Base-by-base conservation (phyloP, 306 rosid species). In the Acacia acuminata region DNA sequence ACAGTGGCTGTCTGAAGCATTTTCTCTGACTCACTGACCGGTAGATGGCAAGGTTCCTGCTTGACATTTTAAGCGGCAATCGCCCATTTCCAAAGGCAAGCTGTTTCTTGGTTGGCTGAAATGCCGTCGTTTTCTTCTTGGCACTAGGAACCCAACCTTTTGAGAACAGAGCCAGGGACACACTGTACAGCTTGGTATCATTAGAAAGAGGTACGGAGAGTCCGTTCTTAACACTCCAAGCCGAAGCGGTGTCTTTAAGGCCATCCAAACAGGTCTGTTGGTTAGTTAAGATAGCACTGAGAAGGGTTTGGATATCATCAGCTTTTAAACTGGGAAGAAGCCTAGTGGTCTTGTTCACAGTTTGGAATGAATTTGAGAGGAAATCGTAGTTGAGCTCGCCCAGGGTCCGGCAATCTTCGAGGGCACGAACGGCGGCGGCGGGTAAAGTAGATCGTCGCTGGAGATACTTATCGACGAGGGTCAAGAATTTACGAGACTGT, bases 201-300 rank as follows among this genome's bases (percentile, higher is more conserved):
- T 87, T 82, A 20, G 90, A 84, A n/a, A 94, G 91, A 0, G 98
- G 98, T 15, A 73, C 7, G 0, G 89, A 77, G 15, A 95, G 87
- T 8, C 93, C 98, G n/a, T 88, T 90, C 20, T 71, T 83, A 2
- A 91, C 13, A 30, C 88, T 86, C 92, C 93, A 91, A 76, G 97
- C 83, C 0, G 96, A 86, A 6, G 97, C 94, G 7, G 93, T 85
- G 15, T 90, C 88, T 73, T 89, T 89, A 8, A 95, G 80, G 36
- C 98, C 98, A 10, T 95, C 98, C 40, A 85, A 42, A 71, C 98
- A 95, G 1, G 98, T 93, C 76, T 95, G 97, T 64, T 89, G 90
- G 84, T 95, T 93, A 10, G 98, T 93, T 13, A 95, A 51, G 71
- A 91, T 88, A 36, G 92, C 98, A 50, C 99, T 95, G 14, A 95